Evolutionary conservation across 208 protist species (phyloP).

Genomic region (Leishmania turanica): DNA sequence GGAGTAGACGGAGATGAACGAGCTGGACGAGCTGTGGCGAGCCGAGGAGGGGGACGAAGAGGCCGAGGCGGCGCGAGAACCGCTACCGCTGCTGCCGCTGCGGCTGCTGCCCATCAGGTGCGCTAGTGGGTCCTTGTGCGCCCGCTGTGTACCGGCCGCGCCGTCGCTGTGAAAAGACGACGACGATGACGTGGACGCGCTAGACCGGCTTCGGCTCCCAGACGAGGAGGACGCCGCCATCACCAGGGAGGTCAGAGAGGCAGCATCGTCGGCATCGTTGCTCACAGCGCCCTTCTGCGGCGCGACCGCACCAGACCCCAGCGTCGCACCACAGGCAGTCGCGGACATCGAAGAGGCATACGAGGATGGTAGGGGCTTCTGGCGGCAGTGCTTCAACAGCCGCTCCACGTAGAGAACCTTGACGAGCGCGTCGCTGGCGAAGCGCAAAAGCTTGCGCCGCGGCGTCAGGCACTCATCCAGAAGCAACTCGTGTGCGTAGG

Average conservation of each 20-base stretch:
- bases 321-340: not conserved
- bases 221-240: slow-evolving; percentile 20
- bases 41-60: slow-evolving; percentile 14
- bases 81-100: not conserved
- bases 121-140: not conserved
- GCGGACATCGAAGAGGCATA: not conserved
- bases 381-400: slow-evolving; percentile 42
- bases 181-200: not conserved
- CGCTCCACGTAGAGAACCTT: slow-evolving; percentile 65
- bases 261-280: slow-evolving; percentile 6
- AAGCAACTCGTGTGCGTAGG: slow-evolving; percentile 65
- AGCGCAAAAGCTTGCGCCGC: slow-evolving; percentile 51
- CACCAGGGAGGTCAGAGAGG: slow-evolving; percentile 26
- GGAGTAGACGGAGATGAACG: slow-evolving; percentile 46
- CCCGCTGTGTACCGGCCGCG: not conserved
- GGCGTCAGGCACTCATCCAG: slow-evolving; percentile 23
- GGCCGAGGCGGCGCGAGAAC: not conserved
- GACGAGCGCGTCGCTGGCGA: slow-evolving; percentile 66
- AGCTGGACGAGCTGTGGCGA: slow-evolving; percentile 24
- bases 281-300: not conserved
- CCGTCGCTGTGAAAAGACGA: not conserved
- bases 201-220: slow-evolving; percentile 3
- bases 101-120: not conserved
- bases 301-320: too few relatives aligned
- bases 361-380: slow-evolving; percentile 9